phyloP scores from a whole-genome alignment of 306 rosid species.

The Casuarina cunninghamiana region DNA sequence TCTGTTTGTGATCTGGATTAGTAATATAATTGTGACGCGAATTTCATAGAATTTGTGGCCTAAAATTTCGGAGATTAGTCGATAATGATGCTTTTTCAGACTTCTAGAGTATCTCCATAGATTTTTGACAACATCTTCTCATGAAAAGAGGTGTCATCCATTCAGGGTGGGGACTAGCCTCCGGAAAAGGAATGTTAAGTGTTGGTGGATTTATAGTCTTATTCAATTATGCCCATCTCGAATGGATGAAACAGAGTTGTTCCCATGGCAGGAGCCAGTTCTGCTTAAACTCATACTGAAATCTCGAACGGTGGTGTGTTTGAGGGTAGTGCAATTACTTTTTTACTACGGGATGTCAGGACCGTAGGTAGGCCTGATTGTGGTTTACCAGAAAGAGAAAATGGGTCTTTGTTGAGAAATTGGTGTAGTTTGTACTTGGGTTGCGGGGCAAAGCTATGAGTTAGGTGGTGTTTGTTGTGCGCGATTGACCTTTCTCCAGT shows the following conservation, averaged over 20 bases:
- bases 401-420: neutral
- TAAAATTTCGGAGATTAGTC: neutral
- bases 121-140: neutral
- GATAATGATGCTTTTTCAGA: neutral
- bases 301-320: neutral
- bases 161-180: no score
- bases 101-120: neutral
- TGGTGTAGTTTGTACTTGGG: neutral
- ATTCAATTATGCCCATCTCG: constrained; percentile 5
- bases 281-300: neutral
- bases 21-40: neutral
- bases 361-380: neutral
- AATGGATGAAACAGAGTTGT: constrained; percentile 5
- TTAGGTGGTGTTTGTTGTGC: neutral
- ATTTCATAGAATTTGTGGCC: neutral
- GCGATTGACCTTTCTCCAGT: neutral
- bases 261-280: neutral
- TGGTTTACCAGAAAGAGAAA: neutral
- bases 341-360: neutral
- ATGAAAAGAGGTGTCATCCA: neutral
- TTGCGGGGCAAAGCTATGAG: neutral
- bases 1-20: neutral
- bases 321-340: constrained; percentile 2
- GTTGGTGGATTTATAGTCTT: constrained; percentile 11
- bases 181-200: constrained; percentile 1